Conservation (phyloP, 257 asterid genomes). For the Solanum tacnaense region DNA sequence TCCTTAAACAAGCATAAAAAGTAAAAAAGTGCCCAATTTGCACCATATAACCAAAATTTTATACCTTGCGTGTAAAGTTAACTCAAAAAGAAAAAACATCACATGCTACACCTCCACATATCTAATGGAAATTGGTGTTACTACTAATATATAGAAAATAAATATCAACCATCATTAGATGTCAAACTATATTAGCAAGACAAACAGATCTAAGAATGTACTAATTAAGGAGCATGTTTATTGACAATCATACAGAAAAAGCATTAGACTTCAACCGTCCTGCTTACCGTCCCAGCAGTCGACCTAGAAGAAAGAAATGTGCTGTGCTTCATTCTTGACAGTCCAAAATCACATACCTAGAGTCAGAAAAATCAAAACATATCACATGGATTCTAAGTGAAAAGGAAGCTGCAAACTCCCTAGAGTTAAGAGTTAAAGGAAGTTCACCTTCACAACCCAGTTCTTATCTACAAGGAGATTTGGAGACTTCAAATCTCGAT, state of each 20-base stretch:
- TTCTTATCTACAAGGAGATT: slow-evolving; percentile 95
- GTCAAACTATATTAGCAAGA: neutral
- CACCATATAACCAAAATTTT: neutral
- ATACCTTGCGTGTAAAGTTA: neutral
- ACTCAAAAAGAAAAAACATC: neutral
- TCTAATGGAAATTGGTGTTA: neutral
- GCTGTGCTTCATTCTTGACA: slow-evolving; percentile 88
- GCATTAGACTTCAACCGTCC: neutral
- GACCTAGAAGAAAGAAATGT: slow-evolving; percentile 95
- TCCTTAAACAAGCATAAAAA: neutral
- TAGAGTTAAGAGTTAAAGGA: slow-evolving; percentile 6
- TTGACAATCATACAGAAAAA: neutral
- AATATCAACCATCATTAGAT: neutral
- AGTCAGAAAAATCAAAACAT: slow-evolving; percentile 8
- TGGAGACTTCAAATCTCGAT: slow-evolving; percentile 95
- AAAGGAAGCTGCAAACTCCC: neutral
- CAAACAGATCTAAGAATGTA: neutral
- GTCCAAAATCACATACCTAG: slow-evolving; percentile 91
- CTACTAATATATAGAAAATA: neutral
- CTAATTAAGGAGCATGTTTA: neutral
- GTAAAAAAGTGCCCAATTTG: neutral
- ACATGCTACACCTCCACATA: neutral
- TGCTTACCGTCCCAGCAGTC: slow-evolving; percentile 94
- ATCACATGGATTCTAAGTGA: neutral
- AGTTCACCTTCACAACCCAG: slow-evolving; percentile 89